These are phyloP conservation scores for Penium margaritaceum DNA, from an alignment of 139 green algal genomes.

Conservation along the genomic window DNA sequence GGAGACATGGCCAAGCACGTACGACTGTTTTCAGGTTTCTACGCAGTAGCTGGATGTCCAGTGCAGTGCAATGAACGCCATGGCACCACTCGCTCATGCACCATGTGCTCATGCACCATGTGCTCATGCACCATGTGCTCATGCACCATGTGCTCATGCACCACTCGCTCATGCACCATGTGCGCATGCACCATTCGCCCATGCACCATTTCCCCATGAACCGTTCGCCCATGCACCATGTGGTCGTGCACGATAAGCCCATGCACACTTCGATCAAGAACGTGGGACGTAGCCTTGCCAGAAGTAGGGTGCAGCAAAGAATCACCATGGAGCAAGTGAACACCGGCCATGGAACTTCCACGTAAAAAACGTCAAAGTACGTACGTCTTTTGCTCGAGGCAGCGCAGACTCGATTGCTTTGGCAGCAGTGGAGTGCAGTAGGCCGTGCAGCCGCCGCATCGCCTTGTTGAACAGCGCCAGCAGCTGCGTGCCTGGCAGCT, in stretches of 20 bases:
- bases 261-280: too few relatives aligned
- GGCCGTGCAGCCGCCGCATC: slow-evolving; percentile 70
- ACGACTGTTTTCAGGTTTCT: too few relatives aligned
- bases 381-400: slow-evolving; percentile 1
- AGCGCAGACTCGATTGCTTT: slow-evolving; percentile 32
- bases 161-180: too few relatives aligned
- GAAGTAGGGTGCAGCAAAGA: neutral
- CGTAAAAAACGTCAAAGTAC: neutral
- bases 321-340: neutral
- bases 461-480: slow-evolving; percentile 94
- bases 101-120: too few relatives aligned
- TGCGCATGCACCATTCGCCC: neutral
- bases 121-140: too few relatives aligned
- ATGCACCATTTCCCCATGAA: neutral
- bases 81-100: too few relatives aligned
- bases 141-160: too few relatives aligned
- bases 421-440: slow-evolving; percentile 64
- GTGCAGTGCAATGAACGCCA: too few relatives aligned
- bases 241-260: too few relatives aligned
- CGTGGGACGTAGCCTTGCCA: neutral
- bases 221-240: neutral
- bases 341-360: slow-evolving; percentile 6
- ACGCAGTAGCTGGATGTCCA: too few relatives aligned
- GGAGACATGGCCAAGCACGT: too few relatives aligned
- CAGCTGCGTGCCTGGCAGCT: slow-evolving; percentile 71